Evolutionary conservation across 306 rosid species (phyloP).

Genomic region (Rosa chinensis): DNA sequence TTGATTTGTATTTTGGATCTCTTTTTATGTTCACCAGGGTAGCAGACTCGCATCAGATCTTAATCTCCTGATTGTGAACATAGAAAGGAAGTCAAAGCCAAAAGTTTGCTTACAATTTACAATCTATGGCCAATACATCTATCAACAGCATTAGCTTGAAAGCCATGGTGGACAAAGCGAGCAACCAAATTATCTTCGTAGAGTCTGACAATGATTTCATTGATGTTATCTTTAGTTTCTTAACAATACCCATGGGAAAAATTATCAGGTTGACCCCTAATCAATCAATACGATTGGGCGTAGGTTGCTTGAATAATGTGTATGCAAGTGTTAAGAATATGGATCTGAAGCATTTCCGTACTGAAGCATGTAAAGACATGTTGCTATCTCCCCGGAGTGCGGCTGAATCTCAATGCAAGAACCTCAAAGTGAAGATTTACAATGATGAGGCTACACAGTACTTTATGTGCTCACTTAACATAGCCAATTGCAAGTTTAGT

Average conservation of each 20-base stretch:
- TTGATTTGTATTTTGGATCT: too few relatives aligned
- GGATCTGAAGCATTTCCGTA: neutral
- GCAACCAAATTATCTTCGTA: neutral
- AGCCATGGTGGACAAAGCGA: conserved; percentile 1
- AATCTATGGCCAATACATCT: neutral
- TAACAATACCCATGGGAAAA: neutral
- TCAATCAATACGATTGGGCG: neutral
- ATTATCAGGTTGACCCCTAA: neutral
- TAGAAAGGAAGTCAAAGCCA: neutral
- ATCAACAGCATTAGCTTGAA: neutral
- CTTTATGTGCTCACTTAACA: neutral
- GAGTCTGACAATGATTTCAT: neutral
- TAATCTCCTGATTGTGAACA: neutral
- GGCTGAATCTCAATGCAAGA: neutral
- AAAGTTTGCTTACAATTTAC: neutral
- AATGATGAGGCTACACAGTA: neutral
- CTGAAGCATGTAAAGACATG: neutral
- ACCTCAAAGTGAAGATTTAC: conserved; percentile 2
- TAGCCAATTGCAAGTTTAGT: neutral
- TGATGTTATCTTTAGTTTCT: conserved; percentile 4
- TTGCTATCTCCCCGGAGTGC: neutral
- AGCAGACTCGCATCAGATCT: neutral
- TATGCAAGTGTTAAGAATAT: neutral
- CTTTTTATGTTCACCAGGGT: too few relatives aligned
- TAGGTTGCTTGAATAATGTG: neutral